Conservation (phyloP, 2,329 filamentous ascomycete genomes). For the Pezicula rhizophila region DNA sequence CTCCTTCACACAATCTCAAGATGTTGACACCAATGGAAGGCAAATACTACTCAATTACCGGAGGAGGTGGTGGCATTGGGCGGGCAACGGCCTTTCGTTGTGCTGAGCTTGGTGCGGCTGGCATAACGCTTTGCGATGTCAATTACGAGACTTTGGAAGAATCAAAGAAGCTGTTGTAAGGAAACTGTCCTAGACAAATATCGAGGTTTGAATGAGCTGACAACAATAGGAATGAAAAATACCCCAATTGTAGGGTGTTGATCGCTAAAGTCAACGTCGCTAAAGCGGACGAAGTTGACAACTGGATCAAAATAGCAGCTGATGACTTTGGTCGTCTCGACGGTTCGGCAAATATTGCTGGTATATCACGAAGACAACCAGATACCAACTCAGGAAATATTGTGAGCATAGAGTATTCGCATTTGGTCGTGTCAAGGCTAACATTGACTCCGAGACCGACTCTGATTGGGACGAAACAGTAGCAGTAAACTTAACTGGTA, state of each 20-base stretch:
- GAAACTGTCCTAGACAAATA: not conserved
- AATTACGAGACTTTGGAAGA: constrained; percentile 4
- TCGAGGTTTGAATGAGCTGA: no score
- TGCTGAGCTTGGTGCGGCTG: constrained; percentile 7
- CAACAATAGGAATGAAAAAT: not conserved
- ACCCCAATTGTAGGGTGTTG: constrained; percentile 2
- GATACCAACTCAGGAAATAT: constrained; percentile 14
- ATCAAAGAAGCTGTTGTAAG: constrained; percentile 2
- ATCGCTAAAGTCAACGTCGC: constrained; percentile 23
- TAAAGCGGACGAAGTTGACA: constrained; percentile 20
- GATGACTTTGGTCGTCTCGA: constrained; percentile 29
- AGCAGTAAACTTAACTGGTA: constrained; percentile 27
- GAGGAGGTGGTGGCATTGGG: constrained; percentile 9
- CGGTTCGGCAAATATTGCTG: constrained; percentile 25
- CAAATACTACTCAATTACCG: constrained; percentile 8
- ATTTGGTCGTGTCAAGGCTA: constrained; percentile 13
- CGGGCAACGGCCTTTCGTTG: constrained; percentile 9
- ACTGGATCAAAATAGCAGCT: constrained; percentile 28
- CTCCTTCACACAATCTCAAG: no score
- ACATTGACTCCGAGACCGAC: no score
- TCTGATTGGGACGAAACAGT: constrained; percentile 29
- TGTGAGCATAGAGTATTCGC: constrained; percentile 1
- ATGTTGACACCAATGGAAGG: constrained; percentile 2
- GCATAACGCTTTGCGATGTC: constrained; percentile 7
- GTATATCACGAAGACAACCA: constrained; percentile 9